Evolutionary conservation across 345 rosid genomes (phyloP).

Genomic region (Erucastrum elatum): DNA sequence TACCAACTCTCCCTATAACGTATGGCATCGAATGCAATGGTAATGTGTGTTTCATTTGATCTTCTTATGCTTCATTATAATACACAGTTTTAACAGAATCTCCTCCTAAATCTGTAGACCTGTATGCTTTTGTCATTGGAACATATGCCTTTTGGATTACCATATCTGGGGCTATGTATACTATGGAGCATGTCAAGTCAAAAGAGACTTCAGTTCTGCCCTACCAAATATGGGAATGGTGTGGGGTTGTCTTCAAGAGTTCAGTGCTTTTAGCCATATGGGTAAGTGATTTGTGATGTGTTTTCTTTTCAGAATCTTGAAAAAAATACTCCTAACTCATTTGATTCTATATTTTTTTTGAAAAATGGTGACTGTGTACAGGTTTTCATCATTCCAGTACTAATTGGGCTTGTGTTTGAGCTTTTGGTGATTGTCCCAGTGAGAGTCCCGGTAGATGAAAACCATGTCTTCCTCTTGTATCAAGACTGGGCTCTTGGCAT

Average conservation of each 20-base stretch:
- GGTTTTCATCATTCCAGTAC: slow-evolving; percentile 91
- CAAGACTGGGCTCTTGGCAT: slow-evolving; percentile 52
- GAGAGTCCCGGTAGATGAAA: slow-evolving; percentile 98
- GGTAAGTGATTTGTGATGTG: slow-evolving; percentile 49
- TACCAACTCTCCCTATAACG: slow-evolving; percentile 93
- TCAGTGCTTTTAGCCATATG: slow-evolving; percentile 80
- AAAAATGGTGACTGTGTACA: slow-evolving; percentile 25
- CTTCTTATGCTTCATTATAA: not conserved
- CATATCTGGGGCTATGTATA: slow-evolving; percentile 59
- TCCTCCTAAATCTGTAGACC: slow-evolving; percentile 46
- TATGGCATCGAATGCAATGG: slow-evolving; percentile 98
- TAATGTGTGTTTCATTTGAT: slow-evolving; percentile 34
- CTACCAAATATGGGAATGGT: too few relatives aligned
- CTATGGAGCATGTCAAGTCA: slow-evolving; percentile 70
- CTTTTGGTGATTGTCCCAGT: slow-evolving; percentile 96
- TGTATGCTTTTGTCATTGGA: slow-evolving; percentile 78
- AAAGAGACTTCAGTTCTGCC: slow-evolving; percentile 6
- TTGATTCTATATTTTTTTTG: too few relatives aligned
- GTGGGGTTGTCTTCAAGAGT: slow-evolving; percentile 51
- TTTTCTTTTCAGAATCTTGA: not conserved
- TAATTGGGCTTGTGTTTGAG: slow-evolving; percentile 93
- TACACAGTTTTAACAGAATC: not conserved
- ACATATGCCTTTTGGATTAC: too few relatives aligned
- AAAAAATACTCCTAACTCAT: not conserved
- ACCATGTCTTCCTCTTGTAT: slow-evolving; percentile 84